These are phyloP conservation scores for Xylaria grammica DNA, from an alignment of 495 filamentous ascomycete species.

Conservation along the genomic window DNA sequence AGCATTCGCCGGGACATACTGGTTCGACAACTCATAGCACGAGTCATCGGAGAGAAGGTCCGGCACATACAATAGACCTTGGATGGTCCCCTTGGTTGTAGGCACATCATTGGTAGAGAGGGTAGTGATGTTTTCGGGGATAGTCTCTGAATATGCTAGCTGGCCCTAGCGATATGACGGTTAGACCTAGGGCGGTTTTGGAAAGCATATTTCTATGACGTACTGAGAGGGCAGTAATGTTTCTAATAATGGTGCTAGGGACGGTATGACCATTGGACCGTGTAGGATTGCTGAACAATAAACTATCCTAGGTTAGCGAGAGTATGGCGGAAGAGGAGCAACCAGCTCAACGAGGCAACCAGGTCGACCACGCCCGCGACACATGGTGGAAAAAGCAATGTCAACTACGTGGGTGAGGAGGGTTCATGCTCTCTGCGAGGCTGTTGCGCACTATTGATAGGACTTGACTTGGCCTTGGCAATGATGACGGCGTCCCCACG, in stretches of 20 bases:
- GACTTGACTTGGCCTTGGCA: constrained; percentile 1
- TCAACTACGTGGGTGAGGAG: background rate
- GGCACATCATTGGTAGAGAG: constrained; percentile 67
- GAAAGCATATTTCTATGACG: constrained; percentile 22
- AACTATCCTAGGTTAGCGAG: constrained; percentile 33
- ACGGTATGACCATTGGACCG: constrained; percentile 46
- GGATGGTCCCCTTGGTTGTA: constrained; percentile 57
- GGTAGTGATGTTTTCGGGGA: constrained; percentile 68
- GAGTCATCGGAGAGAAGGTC: constrained; percentile 58
- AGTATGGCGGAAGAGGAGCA: background rate
- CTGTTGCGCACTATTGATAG: background rate
- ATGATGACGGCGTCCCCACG: constrained; percentile 14
- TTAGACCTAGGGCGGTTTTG: background rate
- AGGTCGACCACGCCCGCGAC: background rate
- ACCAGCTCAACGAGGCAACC: background rate
- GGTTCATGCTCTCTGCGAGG: background rate
- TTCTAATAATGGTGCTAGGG: constrained; percentile 52
- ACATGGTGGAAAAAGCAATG: background rate
- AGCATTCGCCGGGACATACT: constrained; percentile 72
- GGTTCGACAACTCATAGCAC: constrained; percentile 63
- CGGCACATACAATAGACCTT: constrained; percentile 85
- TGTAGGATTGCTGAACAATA: constrained; percentile 55
- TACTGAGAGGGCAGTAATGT: constrained; percentile 56
- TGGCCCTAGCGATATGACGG: constrained; percentile 57
- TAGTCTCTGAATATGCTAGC: constrained; percentile 66